Base-by-base conservation (phyloP, 2,329 filamentous ascomycete species). In the Exophiala sp. region DNA sequence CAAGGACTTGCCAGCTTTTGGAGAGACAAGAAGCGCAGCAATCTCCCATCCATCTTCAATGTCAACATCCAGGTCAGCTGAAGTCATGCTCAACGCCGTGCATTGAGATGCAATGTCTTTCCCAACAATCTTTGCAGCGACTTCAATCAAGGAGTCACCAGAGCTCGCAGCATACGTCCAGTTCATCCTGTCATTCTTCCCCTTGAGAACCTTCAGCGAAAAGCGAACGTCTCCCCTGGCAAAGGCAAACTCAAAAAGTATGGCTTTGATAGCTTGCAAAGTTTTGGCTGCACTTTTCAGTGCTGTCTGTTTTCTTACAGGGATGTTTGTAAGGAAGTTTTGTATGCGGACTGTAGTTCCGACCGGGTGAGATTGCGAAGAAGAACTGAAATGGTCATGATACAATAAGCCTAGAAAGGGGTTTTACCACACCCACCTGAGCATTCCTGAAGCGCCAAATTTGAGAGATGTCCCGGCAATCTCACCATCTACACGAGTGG, bases 151-250 rank as follows among this genome's bases (percentile, higher is more conserved):
- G 30, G 66, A 71, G 5, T 71, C 68, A 16, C 66, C 67, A 21
- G 66, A 55, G 21, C 50, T 47, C 0, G 80, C 78, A 1, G 75
- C 77, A 62, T 83, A 85, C 11, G 73, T 68, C 69, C 79, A 82
- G 39, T 85, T 86, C 2, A 62, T 66, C 47, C 75, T 74, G 56
- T 82, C 75, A 58, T 80, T 82, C 63, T 81, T 82, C 1, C 72
- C 76, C 62, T 80, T 78, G 16, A 83, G 55, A 0, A 73, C 66
- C 50, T 70, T 76, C n/a, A 80, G 60, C 1, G 75, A 76, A 21
- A 84, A 69, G 10, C 80, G 69, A n/a, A 76, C 71, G 8, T 68
- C 63, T 3, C 78, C 78, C 50, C 78, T 72, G 13, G 80, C 77
- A 34, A 83, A 70, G 8, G 79, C 78, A 64, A 83, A 85, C 1